Conservation (phyloP, 352 stramenopile species). For the Pythium aristosporum region DNA sequence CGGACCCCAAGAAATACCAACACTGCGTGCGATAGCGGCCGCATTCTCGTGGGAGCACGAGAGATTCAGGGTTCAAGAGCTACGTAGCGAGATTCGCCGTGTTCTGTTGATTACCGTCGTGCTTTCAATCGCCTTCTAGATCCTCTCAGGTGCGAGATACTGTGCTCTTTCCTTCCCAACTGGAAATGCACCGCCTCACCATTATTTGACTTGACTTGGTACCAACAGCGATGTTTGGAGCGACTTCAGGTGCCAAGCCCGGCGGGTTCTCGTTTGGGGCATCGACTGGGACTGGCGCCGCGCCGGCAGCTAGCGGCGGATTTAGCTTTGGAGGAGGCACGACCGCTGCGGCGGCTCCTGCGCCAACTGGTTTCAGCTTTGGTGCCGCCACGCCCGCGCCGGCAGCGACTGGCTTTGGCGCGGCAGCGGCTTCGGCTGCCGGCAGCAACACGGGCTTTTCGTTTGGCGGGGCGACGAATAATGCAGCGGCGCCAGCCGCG, state of each 20-base stretch:
- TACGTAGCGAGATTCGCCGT: background rate
- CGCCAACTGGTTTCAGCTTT: constrained; percentile 27
- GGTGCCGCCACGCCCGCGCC: constrained; percentile 24
- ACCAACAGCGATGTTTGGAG: constrained; percentile 45
- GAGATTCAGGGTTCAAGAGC: background rate
- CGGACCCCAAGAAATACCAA: background rate
- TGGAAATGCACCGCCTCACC: background rate
- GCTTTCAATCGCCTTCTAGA: background rate
- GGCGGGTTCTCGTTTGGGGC: constrained; percentile 53
- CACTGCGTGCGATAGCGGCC: background rate
- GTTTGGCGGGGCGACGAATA: constrained; percentile 40
- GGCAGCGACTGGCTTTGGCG: constrained; percentile 25
- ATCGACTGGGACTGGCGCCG: constrained; percentile 8
- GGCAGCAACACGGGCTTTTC: constrained; percentile 41
- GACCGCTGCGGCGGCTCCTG: constrained; percentile 13
- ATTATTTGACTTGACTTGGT: background rate
- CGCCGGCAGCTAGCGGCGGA: constrained; percentile 22
- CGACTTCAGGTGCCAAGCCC: constrained; percentile 30
- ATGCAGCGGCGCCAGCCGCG: constrained; percentile 25
- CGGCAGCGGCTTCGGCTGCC: constrained; percentile 33
- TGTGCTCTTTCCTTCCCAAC: background rate
- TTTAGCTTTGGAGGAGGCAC: constrained; percentile 37
- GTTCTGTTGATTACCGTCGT: background rate
- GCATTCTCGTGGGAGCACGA: background rate
- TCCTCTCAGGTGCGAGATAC: background rate